phyloP scores from a whole-genome alignment of 2,329 filamentous ascomycete genomes.

The Claviceps humidiphila region DNA sequence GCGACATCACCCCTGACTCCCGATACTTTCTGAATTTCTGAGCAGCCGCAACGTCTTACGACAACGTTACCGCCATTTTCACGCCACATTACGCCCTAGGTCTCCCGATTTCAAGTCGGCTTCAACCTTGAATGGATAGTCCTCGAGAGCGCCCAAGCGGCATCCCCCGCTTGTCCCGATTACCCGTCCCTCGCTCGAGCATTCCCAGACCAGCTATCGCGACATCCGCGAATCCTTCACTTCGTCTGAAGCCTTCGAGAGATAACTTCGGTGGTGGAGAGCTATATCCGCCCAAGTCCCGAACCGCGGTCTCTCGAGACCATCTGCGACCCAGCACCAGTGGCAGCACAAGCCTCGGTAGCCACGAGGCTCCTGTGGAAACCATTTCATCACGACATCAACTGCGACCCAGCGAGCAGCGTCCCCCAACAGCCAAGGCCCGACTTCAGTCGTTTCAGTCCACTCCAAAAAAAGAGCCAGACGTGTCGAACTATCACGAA shows the following conservation, averaged over 20 bases:
- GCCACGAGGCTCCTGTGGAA: conserved; percentile 9
- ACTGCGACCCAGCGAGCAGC: conserved; percentile 7
- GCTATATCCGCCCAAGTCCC: conserved; percentile 27
- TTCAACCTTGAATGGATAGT: conserved; percentile 15
- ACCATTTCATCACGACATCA: conserved; percentile 11
- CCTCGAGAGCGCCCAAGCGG: conserved; percentile 23
- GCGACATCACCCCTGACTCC: neutral
- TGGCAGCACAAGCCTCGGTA: conserved; percentile 9
- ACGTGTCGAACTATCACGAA: conserved; percentile 3
- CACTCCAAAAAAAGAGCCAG: conserved; percentile 7
- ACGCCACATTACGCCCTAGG: neutral
- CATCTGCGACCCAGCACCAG: conserved; percentile 19
- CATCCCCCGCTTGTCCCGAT: conserved; percentile 25
- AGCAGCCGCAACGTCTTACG: neutral
- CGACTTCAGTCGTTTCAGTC: conserved; percentile 8
- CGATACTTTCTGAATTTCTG: neutral
- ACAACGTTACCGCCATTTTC: neutral
- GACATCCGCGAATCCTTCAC: conserved; percentile 12
- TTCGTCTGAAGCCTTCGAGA: neutral
- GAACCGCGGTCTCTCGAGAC: conserved; percentile 26
- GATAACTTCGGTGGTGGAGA: conserved; percentile 13
- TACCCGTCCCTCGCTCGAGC: conserved; percentile 22
- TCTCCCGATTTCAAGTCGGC: neutral
- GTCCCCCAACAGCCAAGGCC: conserved; percentile 2
- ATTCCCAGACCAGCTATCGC: conserved; percentile 18